phyloP scores from a whole-genome alignment of 768 basidiomycete species.

The Pisolithus sp. region DNA sequence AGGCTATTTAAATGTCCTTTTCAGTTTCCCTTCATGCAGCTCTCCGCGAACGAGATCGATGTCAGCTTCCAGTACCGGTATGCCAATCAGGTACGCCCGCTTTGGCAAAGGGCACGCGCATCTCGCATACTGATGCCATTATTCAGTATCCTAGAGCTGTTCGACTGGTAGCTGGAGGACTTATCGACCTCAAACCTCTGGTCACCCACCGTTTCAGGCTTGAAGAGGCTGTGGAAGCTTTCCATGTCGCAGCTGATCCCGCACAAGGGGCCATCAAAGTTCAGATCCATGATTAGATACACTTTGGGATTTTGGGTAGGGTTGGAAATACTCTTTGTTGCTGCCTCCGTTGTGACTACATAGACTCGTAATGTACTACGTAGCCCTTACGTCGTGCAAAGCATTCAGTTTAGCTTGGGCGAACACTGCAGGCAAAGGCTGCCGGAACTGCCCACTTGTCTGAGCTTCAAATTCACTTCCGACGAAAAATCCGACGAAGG shows the following conservation, averaged over 20 bases:
- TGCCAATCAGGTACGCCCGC: conserved; percentile 44
- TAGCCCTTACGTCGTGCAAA: background rate
- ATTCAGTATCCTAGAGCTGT: conserved; percentile 77
- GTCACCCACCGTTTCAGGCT: conserved; percentile 73
- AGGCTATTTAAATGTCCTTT: background rate
- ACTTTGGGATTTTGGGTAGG: too few species aligned
- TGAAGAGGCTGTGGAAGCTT: conserved; percentile 70
- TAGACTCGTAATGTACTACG: too few species aligned
- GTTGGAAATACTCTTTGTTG: too few species aligned
- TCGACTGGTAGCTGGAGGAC: conserved; percentile 66
- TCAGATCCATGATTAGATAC: conserved; percentile 47
- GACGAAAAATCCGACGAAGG: too few species aligned
- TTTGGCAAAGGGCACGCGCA: background rate
- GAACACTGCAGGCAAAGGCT: too few species aligned
- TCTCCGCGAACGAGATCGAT: conserved; percentile 66
- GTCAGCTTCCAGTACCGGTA: conserved; percentile 66
- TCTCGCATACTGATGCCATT: background rate
- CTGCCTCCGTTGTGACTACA: too few species aligned
- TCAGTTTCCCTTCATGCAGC: conserved; percentile 68
- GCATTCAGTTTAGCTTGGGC: too few species aligned
- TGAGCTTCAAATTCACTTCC: too few species aligned
- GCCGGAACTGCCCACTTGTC: too few species aligned
- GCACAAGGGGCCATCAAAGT: conserved; percentile 65
- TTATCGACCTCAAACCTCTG: conserved; percentile 69
- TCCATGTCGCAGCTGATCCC: conserved; percentile 68